Evolutionary conservation across 2,329 filamentous ascomycete species (phyloP), one percentile per base, ranked within the genome.

Genomic region (Biscogniauxia sp.): DNA sequence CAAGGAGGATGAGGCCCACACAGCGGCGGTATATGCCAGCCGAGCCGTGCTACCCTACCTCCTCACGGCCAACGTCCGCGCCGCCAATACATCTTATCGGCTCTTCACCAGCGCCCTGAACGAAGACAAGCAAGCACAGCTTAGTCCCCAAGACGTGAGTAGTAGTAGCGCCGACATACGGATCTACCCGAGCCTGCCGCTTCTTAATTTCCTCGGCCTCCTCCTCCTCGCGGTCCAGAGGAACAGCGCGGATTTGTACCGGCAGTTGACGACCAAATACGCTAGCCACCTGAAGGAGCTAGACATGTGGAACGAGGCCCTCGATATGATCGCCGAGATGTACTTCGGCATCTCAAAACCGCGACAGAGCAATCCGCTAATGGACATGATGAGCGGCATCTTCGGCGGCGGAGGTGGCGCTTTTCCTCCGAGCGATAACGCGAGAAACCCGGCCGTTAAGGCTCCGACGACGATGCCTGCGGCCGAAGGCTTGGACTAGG

Each of bases 341-440:
- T 99, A 98, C 80, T 99, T 99, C 78, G 88, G 88, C 41, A 96
- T 99, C 74, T 86, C 88, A 79, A 89, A 93, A 72, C 94, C 93
- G 53, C 85, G 90, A 70, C 92, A 97, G 79, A 90, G 89, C 65
- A 98, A 98, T 75, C 93, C 93, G 2, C 80, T 99, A 75, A 87
- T 98, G 77, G 95, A 99, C 74, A 98, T 99, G 93, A 96, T 99
- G 91, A 93, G 93, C 54, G 93, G 88, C 64, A 86, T 99, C 82
- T 91, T 99, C 71, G 93, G 93, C 54, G 92, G 92, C 20, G 89
- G 87, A 6, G 84, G 82, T 25, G 81, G 81, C 55, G 84, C 83
- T n/a, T 81, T 75, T 20, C 67, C 73, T 28, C 65, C 64, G 20
- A 61, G 68, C 54, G 70, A 68, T 37, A 68, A 64, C 54, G 58